A percentile compares a stretch with the other conserved stretches of the same genome.
phyloP scores from a whole-genome alignment of 2,329 filamentous ascomycete genomes.

The Parascedosporium putredinis region DNA sequence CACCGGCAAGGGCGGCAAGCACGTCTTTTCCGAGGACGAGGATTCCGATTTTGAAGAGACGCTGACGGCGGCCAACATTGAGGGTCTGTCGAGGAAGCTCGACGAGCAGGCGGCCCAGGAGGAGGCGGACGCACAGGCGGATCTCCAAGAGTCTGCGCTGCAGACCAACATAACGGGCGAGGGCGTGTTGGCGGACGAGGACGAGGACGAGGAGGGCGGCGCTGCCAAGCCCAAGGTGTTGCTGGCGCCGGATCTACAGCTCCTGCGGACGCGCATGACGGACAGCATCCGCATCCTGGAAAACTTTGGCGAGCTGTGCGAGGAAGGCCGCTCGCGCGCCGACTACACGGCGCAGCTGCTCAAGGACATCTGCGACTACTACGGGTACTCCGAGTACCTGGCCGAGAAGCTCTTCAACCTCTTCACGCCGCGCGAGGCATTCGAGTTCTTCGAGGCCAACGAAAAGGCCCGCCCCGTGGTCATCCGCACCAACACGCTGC shows the following conservation, averaged over 20 bases:
- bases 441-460: constrained; percentile 98
- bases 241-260: constrained; percentile 79
- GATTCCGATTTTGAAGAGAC: constrained; percentile 82
- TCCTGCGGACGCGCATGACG: constrained; percentile 79
- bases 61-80: constrained; percentile 92
- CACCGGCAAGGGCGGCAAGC: constrained; percentile 41
- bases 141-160: constrained; percentile 73
- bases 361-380: constrained; percentile 91
- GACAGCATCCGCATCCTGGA: constrained; percentile 88
- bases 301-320: constrained; percentile 72
- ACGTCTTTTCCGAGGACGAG: constrained; percentile 93
- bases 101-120: constrained; percentile 69
- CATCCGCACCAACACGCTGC: constrained; percentile 91
- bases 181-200: constrained; percentile 20
- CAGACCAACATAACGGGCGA: constrained; percentile 90
- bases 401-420: constrained; percentile 91
- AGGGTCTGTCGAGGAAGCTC: constrained; percentile 74
- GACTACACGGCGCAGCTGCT: constrained; percentile 83
- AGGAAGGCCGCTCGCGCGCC: constrained; percentile 69
- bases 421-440: constrained; percentile 86
- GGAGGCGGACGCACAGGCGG: constrained; percentile 71
- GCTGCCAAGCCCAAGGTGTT: constrained; percentile 50
- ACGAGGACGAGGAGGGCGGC: constrained; percentile 48
- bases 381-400: constrained; percentile 90
- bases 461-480: constrained; percentile 88